Evolutionary conservation across 495 filamentous ascomycete genomes (phyloP), one percentile per base, ranked within the genome.

Genomic region (Aspergillus nidulans): DNA sequence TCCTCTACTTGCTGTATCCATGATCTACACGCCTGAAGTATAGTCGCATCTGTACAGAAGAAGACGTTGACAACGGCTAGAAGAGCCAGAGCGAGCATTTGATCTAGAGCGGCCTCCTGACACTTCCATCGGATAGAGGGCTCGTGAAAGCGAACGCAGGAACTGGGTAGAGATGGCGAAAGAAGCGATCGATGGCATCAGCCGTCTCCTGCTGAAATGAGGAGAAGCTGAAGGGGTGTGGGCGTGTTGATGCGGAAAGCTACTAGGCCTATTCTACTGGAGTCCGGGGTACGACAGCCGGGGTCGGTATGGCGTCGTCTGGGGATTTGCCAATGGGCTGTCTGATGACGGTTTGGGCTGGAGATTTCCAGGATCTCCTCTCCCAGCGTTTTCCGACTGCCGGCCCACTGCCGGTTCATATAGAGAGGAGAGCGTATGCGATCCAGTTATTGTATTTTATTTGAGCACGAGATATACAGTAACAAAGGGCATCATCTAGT

Each of bases 81-180:
- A 2, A 34, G 30, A 2, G 30, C 30, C 9, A 34, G 2, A 13
- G 30, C 30, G 15, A 34, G 9, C 6, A 12, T 6, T 34, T 34
- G 8, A 12, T 13, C 10, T 12, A 34, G 2, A 10, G 30, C 15
- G 2, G 8, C 10, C 4, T 34, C 30, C 30, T 10, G 30, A 13
- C 9, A 34, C 2, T 13, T 6, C 12, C 52, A 41, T 6, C 51
- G 50, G 25, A 57, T 48, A 3, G 62, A 52, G 1, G 53, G 54
- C 15, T 61, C 56, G 21, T 65, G 62, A 65, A 65, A 1, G 56
- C 49, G 26, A 52, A 65, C 4, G 50, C 49, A 4, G 59, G 51
- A 10, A 62, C 28, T 15, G 59, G 62, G 48, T 65, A 65, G 0
- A 39, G 6, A 41, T 41, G 39, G 6, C 16, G 12, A 19, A 41